Evolutionary conservation across 2,329 filamentous ascomycete genomes (phyloP).

Genomic region (Drechslerella coelobrocha): DNA sequence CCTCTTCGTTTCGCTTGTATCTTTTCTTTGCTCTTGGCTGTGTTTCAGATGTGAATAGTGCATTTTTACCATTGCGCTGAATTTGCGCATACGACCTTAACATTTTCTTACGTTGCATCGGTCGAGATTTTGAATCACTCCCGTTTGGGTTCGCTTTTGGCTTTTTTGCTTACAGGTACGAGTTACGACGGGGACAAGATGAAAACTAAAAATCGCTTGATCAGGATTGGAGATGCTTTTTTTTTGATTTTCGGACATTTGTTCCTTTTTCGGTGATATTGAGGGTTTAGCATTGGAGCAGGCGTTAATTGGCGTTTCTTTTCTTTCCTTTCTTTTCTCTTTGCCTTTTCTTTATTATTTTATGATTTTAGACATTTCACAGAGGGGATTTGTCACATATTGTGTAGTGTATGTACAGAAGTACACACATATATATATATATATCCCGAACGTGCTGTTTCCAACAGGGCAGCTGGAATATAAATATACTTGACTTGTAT

Average conservation of each 20-base stretch:
- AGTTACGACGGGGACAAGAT: too few species aligned
- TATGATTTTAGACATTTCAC: not conserved
- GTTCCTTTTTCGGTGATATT: conserved; percentile 21
- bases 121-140: not conserved
- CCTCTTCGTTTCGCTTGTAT: not conserved
- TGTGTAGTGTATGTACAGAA: conserved; percentile 23
- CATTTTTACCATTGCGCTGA: not conserved
- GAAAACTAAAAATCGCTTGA: too few species aligned
- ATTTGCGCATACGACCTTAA: too few species aligned
- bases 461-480: not conserved
- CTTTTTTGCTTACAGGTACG: too few species aligned
- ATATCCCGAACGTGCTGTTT: not conserved
- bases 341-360: conserved; percentile 1
- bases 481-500: too few species aligned
- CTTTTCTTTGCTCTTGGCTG: not conserved
- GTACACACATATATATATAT: conserved; percentile 14
- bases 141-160: conserved; percentile 9
- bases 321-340: not conserved
- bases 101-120: too few species aligned
- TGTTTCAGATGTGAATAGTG: conserved; percentile 10
- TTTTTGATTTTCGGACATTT: conserved; percentile 18
- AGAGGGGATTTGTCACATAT: conserved; percentile 10
- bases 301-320: conserved; percentile 40
- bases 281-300: conserved; percentile 21
- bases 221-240: too few species aligned